A percentile compares a stretch with the other conserved stretches of the same genome.
Conservation (phyloP, 1,284 basidiomycete genomes). For the Rhodotorula sp. region DNA sequence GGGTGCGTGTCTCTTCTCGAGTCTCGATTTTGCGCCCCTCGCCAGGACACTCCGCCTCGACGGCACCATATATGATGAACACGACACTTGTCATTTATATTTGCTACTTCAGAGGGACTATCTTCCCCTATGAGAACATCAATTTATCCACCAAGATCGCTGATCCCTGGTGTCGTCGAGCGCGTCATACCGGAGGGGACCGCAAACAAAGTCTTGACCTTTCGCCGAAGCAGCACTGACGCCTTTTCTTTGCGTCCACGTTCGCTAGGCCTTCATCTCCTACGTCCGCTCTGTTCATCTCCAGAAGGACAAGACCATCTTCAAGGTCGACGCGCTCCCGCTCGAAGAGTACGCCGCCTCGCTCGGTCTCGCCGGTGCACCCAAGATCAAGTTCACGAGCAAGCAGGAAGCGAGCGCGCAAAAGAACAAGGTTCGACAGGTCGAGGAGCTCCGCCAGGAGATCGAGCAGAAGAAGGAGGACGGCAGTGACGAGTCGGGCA, state of each 20-base stretch:
- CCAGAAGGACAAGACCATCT: conserved; percentile 90
- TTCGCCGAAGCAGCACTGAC: neutral
- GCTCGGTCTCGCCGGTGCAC: conserved; percentile 88
- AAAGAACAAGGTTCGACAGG: conserved; percentile 60
- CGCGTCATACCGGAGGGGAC: neutral
- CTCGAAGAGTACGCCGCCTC: conserved; percentile 81
- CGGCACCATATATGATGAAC: conserved; percentile 50
- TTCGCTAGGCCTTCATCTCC: conserved; percentile 81
- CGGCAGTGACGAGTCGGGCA: conserved; percentile 43
- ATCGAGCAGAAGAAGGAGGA: conserved; percentile 41
- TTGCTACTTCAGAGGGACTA: conserved; percentile 77
- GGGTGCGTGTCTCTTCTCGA: conserved; percentile 58
- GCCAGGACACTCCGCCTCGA: neutral
- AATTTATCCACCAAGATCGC: conserved; percentile 69
- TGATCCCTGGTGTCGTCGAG: conserved; percentile 52
- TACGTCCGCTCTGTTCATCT: conserved; percentile 90
- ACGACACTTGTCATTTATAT: conserved; percentile 56
- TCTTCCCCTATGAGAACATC: conserved; percentile 64
- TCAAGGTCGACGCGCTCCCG: conserved; percentile 80
- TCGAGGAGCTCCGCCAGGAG: conserved; percentile 42
- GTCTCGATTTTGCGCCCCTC: neutral
- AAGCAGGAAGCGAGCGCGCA: conserved; percentile 68
- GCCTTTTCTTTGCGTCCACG: neutral
- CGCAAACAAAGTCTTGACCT: neutral
- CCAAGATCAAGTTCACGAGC: conserved; percentile 87